Evolutionary conservation across 2,329 filamentous ascomycete species (phyloP), one percentile per base, ranked within the genome.

Genomic region (Penicillium sp.): DNA sequence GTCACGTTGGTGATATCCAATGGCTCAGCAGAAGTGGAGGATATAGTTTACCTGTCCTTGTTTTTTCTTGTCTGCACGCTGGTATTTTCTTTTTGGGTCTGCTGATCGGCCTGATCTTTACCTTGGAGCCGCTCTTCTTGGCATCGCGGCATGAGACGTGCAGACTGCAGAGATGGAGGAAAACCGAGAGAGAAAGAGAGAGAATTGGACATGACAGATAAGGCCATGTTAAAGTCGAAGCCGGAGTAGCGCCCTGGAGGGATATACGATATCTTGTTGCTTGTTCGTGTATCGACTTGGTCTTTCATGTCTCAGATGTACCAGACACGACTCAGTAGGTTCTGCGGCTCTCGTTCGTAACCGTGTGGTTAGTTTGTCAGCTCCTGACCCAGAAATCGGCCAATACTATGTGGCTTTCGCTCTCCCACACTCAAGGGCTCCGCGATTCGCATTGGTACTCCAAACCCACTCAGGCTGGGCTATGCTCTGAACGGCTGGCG

Each of bases 41-140:
- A 57, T 47, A 56, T n/a, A 56, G 53, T 48, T 56, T 48, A 15
- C 26, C 44, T n/a, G 21, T 29, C 29, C 41, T 19, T 35, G 41
- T 56, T 56, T 56, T 26, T 26, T 30, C 13, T 41, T 29, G n/a
- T 41, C 19, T 38, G 26, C 31, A 26, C 19, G 51, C 52, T n/a
- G 35, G 1, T 55, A 17, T 44, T 47, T 35, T 31, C 44, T 56
- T 56, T 41, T 38, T 35, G 45, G 46, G 53, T 35, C 53, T 56
- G 53, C 53, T 56, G 44, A 56, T 56, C 53, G 7, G 19, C 35
- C n/a, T 38, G 11, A 17, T 23, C 35, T 19, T 38, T 8, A 17
- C 21, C 21, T 31, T 38, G 11, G 31, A 52, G 50, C 50, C 30
- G 31, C 30, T 19, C 30, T 29, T 23, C 21, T 17, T 19, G 31